These are phyloP conservation scores for Vitis hybrid DNA, from an alignment of 177 flowering plant genomes.

Conservation along the genomic window DNA sequence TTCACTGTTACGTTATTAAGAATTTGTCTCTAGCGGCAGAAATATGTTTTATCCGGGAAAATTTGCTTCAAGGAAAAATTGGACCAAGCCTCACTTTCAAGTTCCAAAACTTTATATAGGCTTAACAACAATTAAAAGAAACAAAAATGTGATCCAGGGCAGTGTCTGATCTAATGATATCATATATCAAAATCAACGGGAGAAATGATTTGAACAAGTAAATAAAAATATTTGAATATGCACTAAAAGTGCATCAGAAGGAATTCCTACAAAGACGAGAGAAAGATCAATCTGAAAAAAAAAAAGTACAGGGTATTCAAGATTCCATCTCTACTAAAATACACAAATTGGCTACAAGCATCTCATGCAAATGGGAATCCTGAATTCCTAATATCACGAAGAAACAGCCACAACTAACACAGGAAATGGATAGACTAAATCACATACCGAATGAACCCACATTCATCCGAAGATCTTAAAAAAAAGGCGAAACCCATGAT, in stretches of 20 bases:
- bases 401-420: conserved; percentile 11
- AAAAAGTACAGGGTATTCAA: conserved; percentile 13
- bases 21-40: too few species aligned
- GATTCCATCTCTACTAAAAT: conserved; percentile 18
- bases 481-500: not conserved
- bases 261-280: conserved; percentile 12
- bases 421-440: conserved; percentile 4
- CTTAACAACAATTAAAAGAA: not conserved
- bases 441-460: conserved; percentile 10
- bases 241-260: conserved; percentile 10
- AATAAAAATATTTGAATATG: conserved; percentile 14
- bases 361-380: conserved; percentile 6
- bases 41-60: too few species aligned
- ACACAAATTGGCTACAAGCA: conserved; percentile 10
- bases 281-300: not conserved
- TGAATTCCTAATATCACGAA: conserved; percentile 9
- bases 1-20: too few species aligned
- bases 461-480: conserved; percentile 11
- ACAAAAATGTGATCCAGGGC: too few species aligned
- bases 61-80: too few species aligned
- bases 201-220: conserved; percentile 1
- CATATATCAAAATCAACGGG: not conserved
- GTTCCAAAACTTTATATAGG: not conserved
- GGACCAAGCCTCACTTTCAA: not conserved
- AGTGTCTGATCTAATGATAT: too few species aligned